Evolutionary conservation across 2,329 filamentous ascomycete species (phyloP), one percentile per base, ranked within the genome.

Genomic region (Seiridium unicorne): DNA sequence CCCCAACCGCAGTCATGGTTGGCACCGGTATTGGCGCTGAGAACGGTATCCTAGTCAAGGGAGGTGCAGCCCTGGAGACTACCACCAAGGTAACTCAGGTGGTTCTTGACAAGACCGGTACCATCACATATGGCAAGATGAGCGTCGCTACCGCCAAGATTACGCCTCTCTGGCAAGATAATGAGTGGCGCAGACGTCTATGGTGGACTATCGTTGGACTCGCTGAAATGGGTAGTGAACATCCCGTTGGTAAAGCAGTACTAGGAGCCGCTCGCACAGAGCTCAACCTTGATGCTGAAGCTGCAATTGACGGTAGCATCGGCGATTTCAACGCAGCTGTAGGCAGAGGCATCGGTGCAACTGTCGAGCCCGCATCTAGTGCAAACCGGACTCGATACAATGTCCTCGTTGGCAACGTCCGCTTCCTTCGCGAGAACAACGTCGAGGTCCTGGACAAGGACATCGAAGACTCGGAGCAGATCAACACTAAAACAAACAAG

Each of bases 121-220:
- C 94, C 3, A 83, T 99, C 62, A 99, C 95, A 0, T 86, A 95
- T 67, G 95, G 95, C 51, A 96, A 93, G 76, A 98, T 99, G 93
- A 96, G 86, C 63, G 93, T 98, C 18, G 90, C 92, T 6, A 86
- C 88, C 60, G 81, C 84, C 31, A 87, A 85, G 55, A 81, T 94
- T 42, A 84, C 85, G 38, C 77, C 85, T 6, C 74, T 81, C 2
- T 98, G 94, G 94, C 81, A 84, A 48, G 82, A 83, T 32, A 88
- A 82, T 59, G 85, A 89, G 38, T 86, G 84, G 81, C 86, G 86
- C 60, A 86, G 84, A 61, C 87, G 87, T 40, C 81, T 96, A 3
- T 99, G 94, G 94, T 99, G 95, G 95, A 87, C 91, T n/a, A 84
- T 97, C 62, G 87, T 99, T 60, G 95, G 93, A 49, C 87, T 98